These are phyloP conservation scores for Phaeotremella skinneri DNA, from an alignment of 768 basidiomycete species.

Conservation along the genomic window DNA sequence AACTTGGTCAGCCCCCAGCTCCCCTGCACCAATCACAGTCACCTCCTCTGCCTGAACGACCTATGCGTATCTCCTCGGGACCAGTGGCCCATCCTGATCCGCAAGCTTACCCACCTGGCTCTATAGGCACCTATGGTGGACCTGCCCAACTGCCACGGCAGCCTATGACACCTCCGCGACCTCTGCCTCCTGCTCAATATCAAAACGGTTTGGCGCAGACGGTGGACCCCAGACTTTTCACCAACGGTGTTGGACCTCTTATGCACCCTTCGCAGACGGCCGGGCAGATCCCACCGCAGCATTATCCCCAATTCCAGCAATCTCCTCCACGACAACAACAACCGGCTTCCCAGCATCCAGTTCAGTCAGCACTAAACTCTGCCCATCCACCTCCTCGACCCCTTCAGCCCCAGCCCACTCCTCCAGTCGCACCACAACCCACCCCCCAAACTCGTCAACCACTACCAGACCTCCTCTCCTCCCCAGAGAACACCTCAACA, in stretches of 20 bases:
- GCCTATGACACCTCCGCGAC: neutral
- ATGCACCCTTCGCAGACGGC: neutral
- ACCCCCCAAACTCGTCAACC: constrained; percentile 71
- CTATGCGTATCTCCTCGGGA: constrained; percentile 10
- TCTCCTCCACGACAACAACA: constrained; percentile 57
- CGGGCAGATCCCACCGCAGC: constrained; percentile 10
- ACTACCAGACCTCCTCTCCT: constrained; percentile 79
- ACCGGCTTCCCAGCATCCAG: constrained; percentile 12
- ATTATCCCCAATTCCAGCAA: constrained; percentile 26
- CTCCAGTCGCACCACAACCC: constrained; percentile 8
- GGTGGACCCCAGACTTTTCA: neutral
- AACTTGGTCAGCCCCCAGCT: constrained; percentile 11
- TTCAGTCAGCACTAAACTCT: neutral
- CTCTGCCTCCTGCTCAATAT: neutral
- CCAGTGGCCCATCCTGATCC: constrained; percentile 2
- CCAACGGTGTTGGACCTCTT: neutral
- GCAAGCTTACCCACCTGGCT: too few relatives aligned
- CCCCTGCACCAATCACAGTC: constrained; percentile 25
- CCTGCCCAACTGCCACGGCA: too few relatives aligned
- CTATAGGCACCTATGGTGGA: too few relatives aligned
- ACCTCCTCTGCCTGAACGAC: constrained; percentile 43
- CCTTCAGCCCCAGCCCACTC: constrained; percentile 9
- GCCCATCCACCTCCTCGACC: constrained; percentile 10
- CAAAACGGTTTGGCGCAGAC: neutral
- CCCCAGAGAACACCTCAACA: constrained; percentile 57